Conservation (phyloP, 768 basidiomycete genomes). For the Collybiopsis luxurians region DNA sequence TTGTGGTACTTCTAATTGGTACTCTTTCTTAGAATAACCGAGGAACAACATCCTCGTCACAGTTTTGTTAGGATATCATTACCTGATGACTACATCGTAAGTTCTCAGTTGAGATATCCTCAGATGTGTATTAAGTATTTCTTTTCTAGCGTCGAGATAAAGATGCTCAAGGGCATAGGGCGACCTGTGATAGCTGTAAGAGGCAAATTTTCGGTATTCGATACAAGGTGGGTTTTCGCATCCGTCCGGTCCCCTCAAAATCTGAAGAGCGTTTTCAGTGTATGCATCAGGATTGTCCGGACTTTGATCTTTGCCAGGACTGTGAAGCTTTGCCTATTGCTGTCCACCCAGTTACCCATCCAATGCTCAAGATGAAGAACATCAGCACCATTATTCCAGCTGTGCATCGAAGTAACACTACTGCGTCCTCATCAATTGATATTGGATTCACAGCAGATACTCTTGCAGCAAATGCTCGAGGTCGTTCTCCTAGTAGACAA, state of each 20-base stretch:
- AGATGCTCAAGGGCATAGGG: slow-evolving; percentile 39
- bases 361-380: slow-evolving; percentile 70
- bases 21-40: slow-evolving; percentile 45
- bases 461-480: neutral
- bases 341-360: slow-evolving; percentile 69
- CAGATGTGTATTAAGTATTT: neutral
- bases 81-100: slow-evolving; percentile 56
- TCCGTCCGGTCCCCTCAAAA: neutral
- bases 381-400: slow-evolving; percentile 46
- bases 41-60: slow-evolving; percentile 75
- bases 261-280: slow-evolving; percentile 44
- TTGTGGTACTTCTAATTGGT: neutral
- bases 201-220: slow-evolving; percentile 58
- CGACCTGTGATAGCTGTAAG: slow-evolving; percentile 63
- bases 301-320: slow-evolving; percentile 76
- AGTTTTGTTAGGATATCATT: slow-evolving; percentile 63
- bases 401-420: slow-evolving; percentile 27
- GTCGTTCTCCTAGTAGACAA: neutral
- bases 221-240: slow-evolving; percentile 54
- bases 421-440: slow-evolving; percentile 6
- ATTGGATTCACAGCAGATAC: neutral
- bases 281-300: slow-evolving; percentile 72
- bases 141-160: slow-evolving; percentile 20
- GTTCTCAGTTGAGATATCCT: slow-evolving; percentile 13
- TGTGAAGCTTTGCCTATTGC: slow-evolving; percentile 83